These are phyloP conservation scores for Leccinum sublutescens DNA, from an alignment of 768 basidiomycete genomes.

Conservation along the genomic window DNA sequence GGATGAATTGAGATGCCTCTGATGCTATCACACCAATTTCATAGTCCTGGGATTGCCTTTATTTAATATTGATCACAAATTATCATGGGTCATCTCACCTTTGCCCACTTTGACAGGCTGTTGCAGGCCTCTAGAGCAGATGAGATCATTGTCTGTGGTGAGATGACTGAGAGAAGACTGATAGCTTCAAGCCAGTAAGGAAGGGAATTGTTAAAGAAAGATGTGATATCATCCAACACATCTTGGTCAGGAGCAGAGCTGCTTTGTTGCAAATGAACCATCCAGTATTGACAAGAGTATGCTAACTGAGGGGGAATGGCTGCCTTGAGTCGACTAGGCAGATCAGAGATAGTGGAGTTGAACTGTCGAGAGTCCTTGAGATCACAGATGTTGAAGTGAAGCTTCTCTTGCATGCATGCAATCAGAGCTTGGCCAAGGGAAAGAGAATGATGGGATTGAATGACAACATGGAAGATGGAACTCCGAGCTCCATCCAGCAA, in stretches of 20 bases:
- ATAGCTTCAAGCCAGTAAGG: constrained; percentile 42
- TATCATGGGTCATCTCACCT: background rate
- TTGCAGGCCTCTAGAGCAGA: background rate
- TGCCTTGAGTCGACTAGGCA: background rate
- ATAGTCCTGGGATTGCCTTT: background rate
- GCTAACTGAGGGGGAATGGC: background rate
- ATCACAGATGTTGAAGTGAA: background rate
- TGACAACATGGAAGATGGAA: background rate
- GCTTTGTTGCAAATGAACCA: background rate
- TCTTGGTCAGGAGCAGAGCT: background rate
- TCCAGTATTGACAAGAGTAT: background rate
- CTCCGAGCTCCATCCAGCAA: background rate
- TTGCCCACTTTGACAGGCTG: background rate
- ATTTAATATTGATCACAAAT: background rate
- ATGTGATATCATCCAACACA: background rate
- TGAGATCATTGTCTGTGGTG: background rate
- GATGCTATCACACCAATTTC: background rate
- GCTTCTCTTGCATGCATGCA: background rate
- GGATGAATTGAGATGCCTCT: too few relatives aligned
- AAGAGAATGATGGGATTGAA: background rate
- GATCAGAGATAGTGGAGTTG: background rate
- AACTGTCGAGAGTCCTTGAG: background rate
- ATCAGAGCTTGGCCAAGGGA: background rate
- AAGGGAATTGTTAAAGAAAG: constrained; percentile 25
- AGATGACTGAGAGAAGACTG: constrained; percentile 14